These are phyloP conservation scores for Drosera capensis DNA, from an alignment of 148 eudicot species.

Conservation along the genomic window DNA sequence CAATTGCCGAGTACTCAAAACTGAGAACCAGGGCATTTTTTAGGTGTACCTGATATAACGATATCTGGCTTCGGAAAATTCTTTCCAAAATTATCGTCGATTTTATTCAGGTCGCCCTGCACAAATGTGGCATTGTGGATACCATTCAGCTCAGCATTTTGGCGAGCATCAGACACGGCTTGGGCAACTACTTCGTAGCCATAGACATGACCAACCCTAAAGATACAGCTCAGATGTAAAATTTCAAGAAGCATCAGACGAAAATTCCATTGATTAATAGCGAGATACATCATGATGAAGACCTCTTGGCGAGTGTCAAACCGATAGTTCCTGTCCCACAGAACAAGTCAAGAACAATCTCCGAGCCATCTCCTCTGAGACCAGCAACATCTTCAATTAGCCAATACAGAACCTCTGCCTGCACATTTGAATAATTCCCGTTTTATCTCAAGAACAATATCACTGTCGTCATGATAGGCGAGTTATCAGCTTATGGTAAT, in stretches of 20 bases:
- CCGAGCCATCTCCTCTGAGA: slow-evolving; percentile 88
- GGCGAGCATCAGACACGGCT: slow-evolving; percentile 75
- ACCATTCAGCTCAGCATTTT: slow-evolving; percentile 64
- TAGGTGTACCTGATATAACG: slow-evolving; percentile 67
- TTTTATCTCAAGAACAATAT: slow-evolving; percentile 5
- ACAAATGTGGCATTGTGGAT: slow-evolving; percentile 75
- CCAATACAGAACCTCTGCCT: slow-evolving; percentile 92
- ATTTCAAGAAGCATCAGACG: too few species aligned
- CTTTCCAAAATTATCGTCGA: slow-evolving; percentile 64
- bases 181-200: slow-evolving; percentile 93
- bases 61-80: slow-evolving; percentile 72
- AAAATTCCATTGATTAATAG: neutral
- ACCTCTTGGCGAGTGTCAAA: slow-evolving; percentile 84
- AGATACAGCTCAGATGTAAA: slow-evolving; percentile 3
- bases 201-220: slow-evolving; percentile 68
- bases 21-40: neutral
- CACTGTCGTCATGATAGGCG: neutral
- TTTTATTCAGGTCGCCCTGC: slow-evolving; percentile 90
- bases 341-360: slow-evolving; percentile 80
- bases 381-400: slow-evolving; percentile 73
- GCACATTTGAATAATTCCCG: slow-evolving; percentile 7
- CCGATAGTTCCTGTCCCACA: slow-evolving; percentile 99
- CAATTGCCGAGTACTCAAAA: too few species aligned
- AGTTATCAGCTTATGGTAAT: neutral
- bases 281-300: neutral